Conservation (phyloP, 2,329 filamentous ascomycete genomes). For the Saccharata proteae region DNA sequence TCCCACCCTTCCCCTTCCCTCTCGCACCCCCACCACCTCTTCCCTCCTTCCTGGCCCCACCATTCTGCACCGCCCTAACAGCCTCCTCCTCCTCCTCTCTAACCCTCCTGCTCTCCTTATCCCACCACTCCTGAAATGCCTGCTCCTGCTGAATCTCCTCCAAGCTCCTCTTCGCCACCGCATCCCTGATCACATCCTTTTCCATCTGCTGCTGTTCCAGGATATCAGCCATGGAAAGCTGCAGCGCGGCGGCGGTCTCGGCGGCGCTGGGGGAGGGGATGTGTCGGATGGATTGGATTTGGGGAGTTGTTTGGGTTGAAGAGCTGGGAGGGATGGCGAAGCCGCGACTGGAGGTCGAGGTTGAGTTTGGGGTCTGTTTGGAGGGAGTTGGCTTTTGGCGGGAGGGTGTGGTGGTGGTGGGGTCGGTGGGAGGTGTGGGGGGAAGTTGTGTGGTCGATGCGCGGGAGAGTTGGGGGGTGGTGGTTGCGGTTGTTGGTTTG, state of each 20-base stretch:
- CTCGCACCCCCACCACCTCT: too few species aligned
- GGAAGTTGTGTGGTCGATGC: conserved; percentile 9
- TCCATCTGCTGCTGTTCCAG: conserved; percentile 77
- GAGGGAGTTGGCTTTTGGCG: conserved; percentile 2
- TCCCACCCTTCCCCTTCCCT: conserved; percentile 16
- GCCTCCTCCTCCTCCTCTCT: conserved; percentile 44
- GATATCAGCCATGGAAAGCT: conserved; percentile 76
- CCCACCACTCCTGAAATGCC: conserved; percentile 95
- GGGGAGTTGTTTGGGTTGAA: conserved; percentile 17
- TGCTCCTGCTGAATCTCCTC: conserved; percentile 96
- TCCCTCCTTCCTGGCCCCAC: conserved; percentile 13
- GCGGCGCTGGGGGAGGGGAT: conserved; percentile 42
- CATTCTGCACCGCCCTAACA: conserved; percentile 9
- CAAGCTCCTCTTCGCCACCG: conserved; percentile 74
- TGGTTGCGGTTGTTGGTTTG: conserved; percentile 19
- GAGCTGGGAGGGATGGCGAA: conserved; percentile 10
- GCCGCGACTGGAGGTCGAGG: conserved; percentile 3
- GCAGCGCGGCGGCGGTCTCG: conserved; percentile 51
- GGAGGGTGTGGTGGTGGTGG: neutral
- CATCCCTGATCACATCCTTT: conserved; percentile 70
- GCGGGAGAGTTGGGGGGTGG: conserved; percentile 2
- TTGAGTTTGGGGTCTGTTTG: neutral
- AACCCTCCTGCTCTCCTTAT: conserved; percentile 64
- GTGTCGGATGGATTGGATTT: conserved; percentile 37
- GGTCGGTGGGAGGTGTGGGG: conserved; percentile 2